Conservation (phyloP, 2,329 filamentous ascomycete genomes). For the Penicillium thymicola region DNA sequence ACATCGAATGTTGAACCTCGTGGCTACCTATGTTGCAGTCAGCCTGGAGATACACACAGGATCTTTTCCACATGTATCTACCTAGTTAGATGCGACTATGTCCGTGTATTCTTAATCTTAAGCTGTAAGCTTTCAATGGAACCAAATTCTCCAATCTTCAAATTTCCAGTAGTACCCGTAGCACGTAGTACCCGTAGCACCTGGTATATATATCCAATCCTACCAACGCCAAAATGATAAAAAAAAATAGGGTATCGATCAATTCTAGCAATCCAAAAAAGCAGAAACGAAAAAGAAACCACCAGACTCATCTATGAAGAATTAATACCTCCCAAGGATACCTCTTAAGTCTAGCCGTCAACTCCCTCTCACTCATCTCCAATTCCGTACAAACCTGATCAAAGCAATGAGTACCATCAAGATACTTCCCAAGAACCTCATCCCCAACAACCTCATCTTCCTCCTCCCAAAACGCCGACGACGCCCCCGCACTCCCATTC, state of each 20-base stretch:
- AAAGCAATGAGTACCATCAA: conserved; percentile 50
- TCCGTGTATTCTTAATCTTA: background rate
- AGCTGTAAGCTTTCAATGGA: background rate
- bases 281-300: background rate
- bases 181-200: background rate
- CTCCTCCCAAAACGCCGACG: conserved; percentile 27
- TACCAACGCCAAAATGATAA: background rate
- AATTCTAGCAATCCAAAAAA: background rate
- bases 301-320: conserved; percentile 41
- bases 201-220: background rate
- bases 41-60: background rate
- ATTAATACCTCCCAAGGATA: conserved; percentile 46
- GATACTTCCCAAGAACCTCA: conserved; percentile 38
- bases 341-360: conserved; percentile 43
- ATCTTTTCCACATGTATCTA: background rate
- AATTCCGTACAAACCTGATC: conserved; percentile 52
- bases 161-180: background rate
- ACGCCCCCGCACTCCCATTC: conserved; percentile 8
- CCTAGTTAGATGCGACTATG: background rate
- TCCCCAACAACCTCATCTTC: conserved; percentile 34
- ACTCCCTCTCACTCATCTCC: conserved; percentile 47
- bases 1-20: background rate
- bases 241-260: conserved; percentile 3
- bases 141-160: background rate
- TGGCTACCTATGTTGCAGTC: background rate